Evolutionary conservation across 306 rosid species (phyloP), one percentile per base, ranked within the genome.

Genomic region (Dalbergia oliveri): DNA sequence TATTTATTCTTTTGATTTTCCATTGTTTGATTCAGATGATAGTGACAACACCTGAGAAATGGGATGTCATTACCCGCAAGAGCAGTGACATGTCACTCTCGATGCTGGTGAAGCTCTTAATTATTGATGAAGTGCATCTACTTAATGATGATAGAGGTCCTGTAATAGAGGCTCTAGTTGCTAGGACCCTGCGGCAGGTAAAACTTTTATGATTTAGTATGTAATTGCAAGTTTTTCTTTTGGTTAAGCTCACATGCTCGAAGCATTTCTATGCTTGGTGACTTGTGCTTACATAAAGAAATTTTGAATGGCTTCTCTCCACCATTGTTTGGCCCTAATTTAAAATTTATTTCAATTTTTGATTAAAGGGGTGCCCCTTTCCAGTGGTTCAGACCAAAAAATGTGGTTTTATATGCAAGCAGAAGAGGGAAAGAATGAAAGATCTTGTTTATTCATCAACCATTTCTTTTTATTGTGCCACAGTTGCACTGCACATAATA

Each of bases 51-150:
- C 99, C 99, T 78, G 99, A 94, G 90, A 94, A 94, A 87, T 94
- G 99, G 99, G 99, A 94, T 84, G 99, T 94, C 79, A 94, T 94
- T 72, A 94, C 99, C 68, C 95, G 99, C 86, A 94, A 94, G 91
- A 94, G 99, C 86, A 93, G 99, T 74, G 99, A 94, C 79, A 94
- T 93, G 99, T 88, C 99, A 50, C 90, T 94, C 79, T 93, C 99
- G 31, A 90, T 94, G 97, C 78, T 93, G 68, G 99, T 93, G 86
- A 94, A 94, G 86, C 99, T 94, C 82, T 87, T 94, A 75, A 94
- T 94, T 58, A 94, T 94, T 75, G 99, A 94, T 76, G 97, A 94
- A 89, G 99, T 94, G 82, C 99, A 94, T 87, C 94, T 94, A 16
- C 86, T 94, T 82, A 93, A 94, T 88, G 99, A 94, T 43, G 99